These are phyloP conservation scores for Populus alba DNA, from an alignment of 345 rosid species.

Conservation along the genomic window DNA sequence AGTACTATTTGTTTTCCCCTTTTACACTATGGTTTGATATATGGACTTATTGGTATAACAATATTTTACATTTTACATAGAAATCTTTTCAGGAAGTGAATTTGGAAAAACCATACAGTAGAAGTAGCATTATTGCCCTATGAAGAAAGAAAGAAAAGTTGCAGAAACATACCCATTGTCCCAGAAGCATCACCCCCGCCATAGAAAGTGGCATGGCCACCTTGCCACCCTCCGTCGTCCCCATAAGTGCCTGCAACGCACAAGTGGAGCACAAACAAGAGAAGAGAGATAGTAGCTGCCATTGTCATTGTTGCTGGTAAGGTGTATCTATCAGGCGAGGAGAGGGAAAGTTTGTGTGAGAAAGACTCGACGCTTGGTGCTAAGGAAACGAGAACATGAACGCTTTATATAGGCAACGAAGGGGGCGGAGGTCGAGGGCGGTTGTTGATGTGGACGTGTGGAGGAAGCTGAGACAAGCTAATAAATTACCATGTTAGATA, in stretches of 20 bases:
- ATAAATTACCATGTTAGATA: slow-evolving; percentile 7
- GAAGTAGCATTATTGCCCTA: too few relatives aligned
- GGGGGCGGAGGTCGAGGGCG: not conserved
- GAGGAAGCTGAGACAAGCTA: slow-evolving; percentile 17
- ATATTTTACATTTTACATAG: too few relatives aligned
- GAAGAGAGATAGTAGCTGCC: slow-evolving; percentile 27
- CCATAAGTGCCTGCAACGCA: slow-evolving; percentile 40
- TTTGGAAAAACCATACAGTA: too few relatives aligned
- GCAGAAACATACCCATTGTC: slow-evolving; percentile 21
- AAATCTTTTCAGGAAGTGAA: too few relatives aligned
- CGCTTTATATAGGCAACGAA: slow-evolving; percentile 12
- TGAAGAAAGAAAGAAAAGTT: not conserved
- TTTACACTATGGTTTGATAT: too few relatives aligned
- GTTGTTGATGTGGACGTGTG: slow-evolving; percentile 17
- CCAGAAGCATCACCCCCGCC: slow-evolving; percentile 32
- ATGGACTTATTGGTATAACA: too few relatives aligned
- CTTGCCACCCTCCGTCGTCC: slow-evolving; percentile 65
- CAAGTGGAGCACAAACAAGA: slow-evolving; percentile 25
- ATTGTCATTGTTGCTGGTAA: slow-evolving; percentile 28
- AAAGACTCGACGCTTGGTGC: not conserved
- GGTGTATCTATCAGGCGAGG: not conserved
- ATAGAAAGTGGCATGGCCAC: slow-evolving; percentile 26
- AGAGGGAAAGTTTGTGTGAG: not conserved
- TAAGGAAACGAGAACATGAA: not conserved
- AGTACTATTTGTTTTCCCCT: too few relatives aligned